Base-by-base conservation (phyloP, 768 basidiomycete species). In the Amanita muscaria region DNA sequence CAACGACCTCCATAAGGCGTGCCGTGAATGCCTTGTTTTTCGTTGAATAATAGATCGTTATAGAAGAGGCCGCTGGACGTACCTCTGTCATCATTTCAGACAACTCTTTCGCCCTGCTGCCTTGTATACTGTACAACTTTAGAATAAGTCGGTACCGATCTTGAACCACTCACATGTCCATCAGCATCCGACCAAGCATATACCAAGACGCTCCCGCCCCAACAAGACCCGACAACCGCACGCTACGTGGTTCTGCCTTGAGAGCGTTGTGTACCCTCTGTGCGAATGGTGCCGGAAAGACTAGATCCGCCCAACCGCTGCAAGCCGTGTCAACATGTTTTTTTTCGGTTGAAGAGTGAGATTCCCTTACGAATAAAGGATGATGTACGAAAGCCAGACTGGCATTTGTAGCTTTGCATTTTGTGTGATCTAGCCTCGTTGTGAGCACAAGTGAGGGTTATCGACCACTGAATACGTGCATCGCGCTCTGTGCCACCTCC, bases 141-240 rank as follows among this genome's bases (percentile, higher is more conserved):
- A 37, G 21, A 23, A 12, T 42, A 23, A 52, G 11, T 10, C 10
- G 27, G 18, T 15, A 48, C 40, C 30, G 25, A 36, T n/a, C 38
- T 29, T 31, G 14, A 39, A 19, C 8, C 10, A 53, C 54, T 56
- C 56, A 89, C 90, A 94, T 77, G 43, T 83, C 81, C 68, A 83
- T 84, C 48, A 94, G 79, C 51, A 80, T 78, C 59, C 82, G 82
- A 11, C 92, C 92, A 60, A 92, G 92, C 3, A 83, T 84, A 60
- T 96, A 97, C 92, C 93, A 97, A 53, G 80, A 64, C 2, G 89
- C 88, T 2, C 88, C 88, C 9, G 83, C 80, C 6, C 92, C 93
- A 7, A 94, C 89, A 6, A 93, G 77, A 34, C 73, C 74, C 8
- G 87, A 78, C 5, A 97, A 70, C 49, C 78, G 81, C 42, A 97